A percentile compares a stretch with the other conserved stretches of the same genome.
Evolutionary conservation across 2,329 filamentous ascomycete genomes (phyloP).

Genomic region (Claviceps citrina): DNA sequence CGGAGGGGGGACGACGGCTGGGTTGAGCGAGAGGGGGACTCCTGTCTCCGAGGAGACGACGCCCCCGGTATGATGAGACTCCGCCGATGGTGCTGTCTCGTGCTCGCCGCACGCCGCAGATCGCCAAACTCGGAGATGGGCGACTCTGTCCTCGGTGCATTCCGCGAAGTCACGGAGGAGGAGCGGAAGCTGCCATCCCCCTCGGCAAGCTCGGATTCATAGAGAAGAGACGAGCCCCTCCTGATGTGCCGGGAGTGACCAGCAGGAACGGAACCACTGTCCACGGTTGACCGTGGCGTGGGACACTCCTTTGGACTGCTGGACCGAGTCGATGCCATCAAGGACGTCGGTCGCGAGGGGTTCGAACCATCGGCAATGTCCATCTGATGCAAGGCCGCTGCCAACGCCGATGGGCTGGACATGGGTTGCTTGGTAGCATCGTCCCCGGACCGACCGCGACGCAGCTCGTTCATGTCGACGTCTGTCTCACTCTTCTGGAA

Average conservation of each 20-base stretch:
- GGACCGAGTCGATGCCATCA: conserved; percentile 61
- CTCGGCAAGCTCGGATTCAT: conserved; percentile 71
- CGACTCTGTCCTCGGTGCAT: conserved; percentile 63
- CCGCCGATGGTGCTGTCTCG: conserved; percentile 68
- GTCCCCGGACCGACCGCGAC: conserved; percentile 7
- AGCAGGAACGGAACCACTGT: conserved; percentile 38
- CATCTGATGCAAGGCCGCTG: conserved; percentile 34
- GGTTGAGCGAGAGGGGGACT: conserved; percentile 67
- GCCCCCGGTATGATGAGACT: conserved; percentile 71
- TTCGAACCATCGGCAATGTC: conserved; percentile 16
- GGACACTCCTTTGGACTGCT: conserved; percentile 83
- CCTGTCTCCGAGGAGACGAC: conserved; percentile 67
- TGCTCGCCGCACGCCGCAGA: conserved; percentile 60
- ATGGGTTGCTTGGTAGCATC: conserved; percentile 9
- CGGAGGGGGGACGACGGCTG: conserved; percentile 77
- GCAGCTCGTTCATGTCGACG: conserved; percentile 5
- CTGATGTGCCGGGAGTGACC: conserved; percentile 49
- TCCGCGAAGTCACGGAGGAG: conserved; percentile 54
- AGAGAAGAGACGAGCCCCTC: conserved; percentile 54
- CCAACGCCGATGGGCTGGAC: conserved; percentile 35
- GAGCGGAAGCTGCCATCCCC: conserved; percentile 84
- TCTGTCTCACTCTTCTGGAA: conserved; percentile 5
- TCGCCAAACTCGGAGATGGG: conserved; percentile 75
- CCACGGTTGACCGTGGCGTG: conserved; percentile 70
- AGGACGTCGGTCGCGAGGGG: conserved; percentile 33